Evolutionary conservation across 768 basidiomycete species (phyloP).

Genomic region (Lactifluus hygrophoroides): DNA sequence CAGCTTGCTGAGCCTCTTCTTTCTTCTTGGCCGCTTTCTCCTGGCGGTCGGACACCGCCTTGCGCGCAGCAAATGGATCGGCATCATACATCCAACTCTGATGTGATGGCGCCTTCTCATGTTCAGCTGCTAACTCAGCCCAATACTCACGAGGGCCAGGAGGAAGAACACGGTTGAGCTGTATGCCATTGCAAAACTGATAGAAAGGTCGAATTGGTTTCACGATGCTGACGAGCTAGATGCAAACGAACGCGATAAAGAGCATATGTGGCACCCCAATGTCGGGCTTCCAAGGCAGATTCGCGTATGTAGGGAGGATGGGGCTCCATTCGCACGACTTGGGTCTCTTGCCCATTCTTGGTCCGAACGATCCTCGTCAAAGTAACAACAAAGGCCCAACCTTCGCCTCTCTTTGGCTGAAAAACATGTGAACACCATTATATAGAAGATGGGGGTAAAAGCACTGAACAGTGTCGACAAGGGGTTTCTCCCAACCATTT

Average conservation of each 20-base stretch:
- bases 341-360: slow-evolving; percentile 44
- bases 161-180: slow-evolving; percentile 69
- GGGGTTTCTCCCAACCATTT: slow-evolving; percentile 78
- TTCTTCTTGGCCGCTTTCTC: slow-evolving; percentile 40
- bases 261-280: slow-evolving; percentile 86
- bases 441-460: not conserved
- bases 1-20: slow-evolving; percentile 28
- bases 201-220: slow-evolving; percentile 21
- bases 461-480: slow-evolving; percentile 58
- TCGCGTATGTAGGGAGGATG: slow-evolving; percentile 59
- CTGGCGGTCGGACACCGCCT: slow-evolving; percentile 59
- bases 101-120: slow-evolving; percentile 58
- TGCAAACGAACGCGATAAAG: slow-evolving; percentile 67
- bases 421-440: slow-evolving; percentile 12
- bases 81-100: slow-evolving; percentile 81
- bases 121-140: slow-evolving; percentile 64
- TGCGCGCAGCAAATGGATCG: slow-evolving; percentile 75
- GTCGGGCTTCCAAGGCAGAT: slow-evolving; percentile 75
- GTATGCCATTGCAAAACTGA: slow-evolving; percentile 69
- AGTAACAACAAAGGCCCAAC: slow-evolving; percentile 59
- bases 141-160: slow-evolving; percentile 84
- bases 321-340: slow-evolving; percentile 64
- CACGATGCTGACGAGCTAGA: slow-evolving; percentile 14
- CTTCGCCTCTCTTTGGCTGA: slow-evolving; percentile 40
- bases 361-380: slow-evolving; percentile 65